Evolutionary conservation across 345 rosid species (phyloP).

Genomic region (Trapa incisa): DNA sequence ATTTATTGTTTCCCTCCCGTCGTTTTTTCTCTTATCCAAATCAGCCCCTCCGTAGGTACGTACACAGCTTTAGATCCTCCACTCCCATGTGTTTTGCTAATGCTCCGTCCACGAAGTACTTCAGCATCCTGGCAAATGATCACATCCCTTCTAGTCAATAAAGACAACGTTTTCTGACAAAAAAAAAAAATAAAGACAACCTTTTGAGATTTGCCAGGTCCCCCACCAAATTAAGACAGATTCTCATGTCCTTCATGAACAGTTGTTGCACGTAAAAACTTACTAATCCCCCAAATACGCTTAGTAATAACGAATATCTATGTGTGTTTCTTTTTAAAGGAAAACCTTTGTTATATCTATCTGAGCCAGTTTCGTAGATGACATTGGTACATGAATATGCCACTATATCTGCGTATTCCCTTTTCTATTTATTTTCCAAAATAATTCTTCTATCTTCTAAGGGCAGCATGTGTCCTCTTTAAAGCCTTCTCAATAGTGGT

Average conservation of each 20-base stretch:
- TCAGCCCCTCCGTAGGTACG: background rate
- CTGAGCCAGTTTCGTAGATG: too few relatives aligned
- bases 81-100: background rate
- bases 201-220: background rate
- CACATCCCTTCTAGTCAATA: background rate
- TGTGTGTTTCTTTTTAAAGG: too few relatives aligned
- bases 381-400: too few relatives aligned
- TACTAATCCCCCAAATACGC: background rate
- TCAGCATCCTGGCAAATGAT: background rate
- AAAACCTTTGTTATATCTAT: background rate
- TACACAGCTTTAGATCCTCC: background rate
- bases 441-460: too few relatives aligned
- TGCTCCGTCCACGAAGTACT: background rate
- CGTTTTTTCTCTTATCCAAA: slow-evolving; percentile 14
- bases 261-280: background rate
- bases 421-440: too few relatives aligned
- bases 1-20: slow-evolving; percentile 8
- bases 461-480: too few relatives aligned
- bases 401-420: too few relatives aligned
- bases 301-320: background rate
- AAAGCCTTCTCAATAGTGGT: too few relatives aligned
- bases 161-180: background rate
- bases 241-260: background rate
- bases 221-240: background rate
- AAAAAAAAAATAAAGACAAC: too few relatives aligned